phyloP scores from a whole-genome alignment of 1,284 basidiomycete genomes.

The Fomitopsis betulina region DNA sequence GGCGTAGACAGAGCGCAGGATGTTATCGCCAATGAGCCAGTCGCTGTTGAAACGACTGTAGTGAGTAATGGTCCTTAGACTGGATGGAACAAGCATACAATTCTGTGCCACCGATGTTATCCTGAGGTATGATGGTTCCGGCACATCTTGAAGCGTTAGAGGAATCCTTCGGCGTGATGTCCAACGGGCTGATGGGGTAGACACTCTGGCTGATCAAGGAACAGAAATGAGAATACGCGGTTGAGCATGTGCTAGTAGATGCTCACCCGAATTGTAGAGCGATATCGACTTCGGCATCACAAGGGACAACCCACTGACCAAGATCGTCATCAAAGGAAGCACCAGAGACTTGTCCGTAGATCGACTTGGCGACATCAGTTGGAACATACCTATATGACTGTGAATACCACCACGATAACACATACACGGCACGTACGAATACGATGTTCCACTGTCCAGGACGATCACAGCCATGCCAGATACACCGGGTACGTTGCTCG shows the following conservation, averaged over 20 bases:
- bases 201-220: conserved; percentile 46
- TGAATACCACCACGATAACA: not conserved
- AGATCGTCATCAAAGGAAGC: conserved; percentile 46
- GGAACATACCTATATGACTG: conserved; percentile 53
- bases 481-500: conserved; percentile 48
- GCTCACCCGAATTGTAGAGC: conserved; percentile 71
- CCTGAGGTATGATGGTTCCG: conserved; percentile 68
- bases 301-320: conserved; percentile 68
- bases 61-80: not conserved
- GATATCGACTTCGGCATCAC: conserved; percentile 65
- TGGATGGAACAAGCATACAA: conserved; percentile 46
- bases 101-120: conserved; percentile 48
- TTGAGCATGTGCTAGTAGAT: not conserved
- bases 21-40: conserved; percentile 78
- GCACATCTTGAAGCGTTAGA: conserved; percentile 47
- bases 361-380: conserved; percentile 52
- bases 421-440: conserved; percentile 46
- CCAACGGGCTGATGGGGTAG: conserved; percentile 73
- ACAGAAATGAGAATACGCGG: not conserved
- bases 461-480: conserved; percentile 64
- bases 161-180: conserved; percentile 50
- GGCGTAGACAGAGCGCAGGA: conserved; percentile 79
- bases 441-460: conserved; percentile 76
- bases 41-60: conserved; percentile 42
- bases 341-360: conserved; percentile 59